phyloP scores from a whole-genome alignment of 31 red algal species.

The Asparagopsis taxiformis region DNA sequence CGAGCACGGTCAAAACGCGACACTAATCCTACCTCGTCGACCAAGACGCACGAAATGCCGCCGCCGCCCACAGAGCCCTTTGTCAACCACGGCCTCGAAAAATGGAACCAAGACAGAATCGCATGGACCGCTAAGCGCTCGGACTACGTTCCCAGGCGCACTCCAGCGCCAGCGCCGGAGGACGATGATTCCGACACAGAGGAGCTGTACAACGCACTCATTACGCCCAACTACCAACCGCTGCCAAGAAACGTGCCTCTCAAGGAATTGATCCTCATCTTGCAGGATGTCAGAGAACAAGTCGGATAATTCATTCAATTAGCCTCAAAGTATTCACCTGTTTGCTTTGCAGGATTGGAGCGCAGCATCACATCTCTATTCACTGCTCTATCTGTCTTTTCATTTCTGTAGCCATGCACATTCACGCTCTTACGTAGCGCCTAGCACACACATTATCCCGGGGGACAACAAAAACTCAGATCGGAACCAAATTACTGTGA shows the following conservation, averaged over 20 bases:
- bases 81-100: conserved; percentile 26
- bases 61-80: conserved; percentile 4
- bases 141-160: background rate
- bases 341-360: too few relatives aligned
- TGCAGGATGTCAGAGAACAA: conserved; percentile 10
- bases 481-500: too few relatives aligned
- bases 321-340: too few relatives aligned
- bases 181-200: background rate
- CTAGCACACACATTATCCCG: too few relatives aligned
- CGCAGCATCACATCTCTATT: too few relatives aligned
- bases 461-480: too few relatives aligned
- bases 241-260: conserved; percentile 19
- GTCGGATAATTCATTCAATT: too few relatives aligned
- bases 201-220: conserved; percentile 16
- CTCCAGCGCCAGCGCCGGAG: background rate
- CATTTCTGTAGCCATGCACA: too few relatives aligned
- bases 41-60: background rate
- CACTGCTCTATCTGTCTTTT: too few relatives aligned
- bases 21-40: background rate
- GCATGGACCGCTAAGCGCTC: conserved; percentile 16
- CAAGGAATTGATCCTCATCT: conserved; percentile 9
- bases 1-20: background rate
- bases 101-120: conserved; percentile 8
- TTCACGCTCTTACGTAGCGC: too few relatives aligned
- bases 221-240: conserved; percentile 8